phyloP scores from a whole-genome alignment of 2,329 filamentous ascomycete genomes.

The Monosporascus sp. region DNA sequence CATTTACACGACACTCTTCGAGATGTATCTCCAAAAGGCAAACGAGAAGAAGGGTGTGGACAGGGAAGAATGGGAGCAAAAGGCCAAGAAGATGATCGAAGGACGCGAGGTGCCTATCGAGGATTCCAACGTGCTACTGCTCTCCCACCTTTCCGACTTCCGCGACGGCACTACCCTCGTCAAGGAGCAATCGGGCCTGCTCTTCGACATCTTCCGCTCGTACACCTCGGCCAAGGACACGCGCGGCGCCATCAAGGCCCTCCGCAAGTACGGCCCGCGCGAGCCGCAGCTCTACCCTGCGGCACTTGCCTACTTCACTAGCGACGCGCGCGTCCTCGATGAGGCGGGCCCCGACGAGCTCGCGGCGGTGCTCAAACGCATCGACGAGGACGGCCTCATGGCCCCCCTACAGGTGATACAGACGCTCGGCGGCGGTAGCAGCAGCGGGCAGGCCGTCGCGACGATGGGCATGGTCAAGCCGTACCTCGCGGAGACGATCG shows the following conservation, averaged over 20 bases:
- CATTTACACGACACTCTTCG: conserved; percentile 90
- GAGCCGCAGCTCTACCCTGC: conserved; percentile 91
- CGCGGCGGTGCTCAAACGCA: conserved; percentile 72
- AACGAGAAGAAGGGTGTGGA: conserved; percentile 63
- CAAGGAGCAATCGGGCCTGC: conserved; percentile 85
- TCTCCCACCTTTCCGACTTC: conserved; percentile 90
- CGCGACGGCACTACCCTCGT: conserved; percentile 86
- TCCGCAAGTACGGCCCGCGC: conserved; percentile 85
- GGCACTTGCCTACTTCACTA: conserved; percentile 89
- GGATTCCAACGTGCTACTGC: conserved; percentile 85
- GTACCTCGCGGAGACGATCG: conserved; percentile 85
- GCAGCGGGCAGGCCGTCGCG: conserved; percentile 53
- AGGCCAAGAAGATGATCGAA: conserved; percentile 85
- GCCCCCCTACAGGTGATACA: conserved; percentile 95
- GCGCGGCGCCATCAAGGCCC: conserved; percentile 78
- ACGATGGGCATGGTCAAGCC: conserved; percentile 97
- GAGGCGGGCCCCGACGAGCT: conserved; percentile 84
- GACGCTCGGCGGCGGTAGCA: conserved; percentile 53
- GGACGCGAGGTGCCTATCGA: conserved; percentile 79
- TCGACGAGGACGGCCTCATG: conserved; percentile 88
- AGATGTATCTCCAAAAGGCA: conserved; percentile 94
- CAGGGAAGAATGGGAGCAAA: conserved; percentile 79
- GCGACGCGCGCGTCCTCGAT: conserved; percentile 71
- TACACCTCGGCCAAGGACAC: conserved; percentile 93
- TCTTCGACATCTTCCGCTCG: conserved; percentile 94